A percentile compares a stretch with the other conserved stretches of the same genome.
phyloP scores from a whole-genome alignment of 139 green algal genomes.

The Ettlia oleoabundans region DNA sequence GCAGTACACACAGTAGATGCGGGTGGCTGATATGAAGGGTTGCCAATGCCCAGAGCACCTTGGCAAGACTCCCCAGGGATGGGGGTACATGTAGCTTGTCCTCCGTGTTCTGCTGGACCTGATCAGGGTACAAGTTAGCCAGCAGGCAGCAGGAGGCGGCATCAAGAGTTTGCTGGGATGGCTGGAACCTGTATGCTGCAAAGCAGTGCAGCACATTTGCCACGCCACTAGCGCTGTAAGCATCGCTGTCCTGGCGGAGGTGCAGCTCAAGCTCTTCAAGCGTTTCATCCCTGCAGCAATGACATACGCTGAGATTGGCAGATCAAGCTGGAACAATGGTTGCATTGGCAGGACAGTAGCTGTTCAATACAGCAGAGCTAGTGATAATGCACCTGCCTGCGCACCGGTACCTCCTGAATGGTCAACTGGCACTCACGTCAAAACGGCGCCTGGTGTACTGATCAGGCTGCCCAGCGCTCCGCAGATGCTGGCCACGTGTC shows the following conservation, averaged over 20 bases:
- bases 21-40: not conserved
- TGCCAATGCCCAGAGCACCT: not conserved
- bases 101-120: not conserved
- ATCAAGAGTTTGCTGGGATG: not conserved
- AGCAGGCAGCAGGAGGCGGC: not conserved
- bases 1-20: not conserved
- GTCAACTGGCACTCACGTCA: not conserved
- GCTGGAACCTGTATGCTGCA: not conserved
- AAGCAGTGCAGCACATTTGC: constrained; percentile 8
- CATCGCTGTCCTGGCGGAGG: not conserved
- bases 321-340: no score
- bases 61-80: not conserved
- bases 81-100: not conserved
- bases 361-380: no score
- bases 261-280: constrained; percentile 2
- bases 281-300: not conserved
- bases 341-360: no score
- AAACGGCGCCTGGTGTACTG: not conserved
- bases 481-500: not conserved
- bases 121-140: not conserved
- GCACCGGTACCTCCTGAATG: no score
- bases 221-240: not conserved
- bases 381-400: no score
- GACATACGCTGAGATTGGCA: no score
- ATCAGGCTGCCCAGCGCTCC: not conserved